phyloP scores from a whole-genome alignment of 805 yeast species.

The Huiozyma naganishii region DNA sequence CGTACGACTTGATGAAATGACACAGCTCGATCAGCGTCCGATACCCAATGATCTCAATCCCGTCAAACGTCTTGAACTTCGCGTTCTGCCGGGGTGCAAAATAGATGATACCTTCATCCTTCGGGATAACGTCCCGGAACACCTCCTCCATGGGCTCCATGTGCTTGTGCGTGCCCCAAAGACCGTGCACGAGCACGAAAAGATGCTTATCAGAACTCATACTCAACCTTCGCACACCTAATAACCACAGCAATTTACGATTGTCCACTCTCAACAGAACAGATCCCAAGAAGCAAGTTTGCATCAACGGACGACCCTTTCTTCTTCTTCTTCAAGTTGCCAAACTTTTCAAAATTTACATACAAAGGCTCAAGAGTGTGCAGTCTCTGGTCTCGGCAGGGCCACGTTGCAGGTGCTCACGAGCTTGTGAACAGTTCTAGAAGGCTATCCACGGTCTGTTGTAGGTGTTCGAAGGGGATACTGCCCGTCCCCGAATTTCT shows the following conservation, averaged over 20 bases:
- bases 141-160: slow-evolving; percentile 37
- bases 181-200: slow-evolving; percentile 67
- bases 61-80: slow-evolving; percentile 75
- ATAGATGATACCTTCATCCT: slow-evolving; percentile 33
- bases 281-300: too few relatives aligned
- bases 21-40: slow-evolving; percentile 59
- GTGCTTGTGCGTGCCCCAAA: slow-evolving; percentile 61
- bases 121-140: slow-evolving; percentile 30
- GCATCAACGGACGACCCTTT: too few relatives aligned
- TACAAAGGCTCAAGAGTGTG: too few relatives aligned
- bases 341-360: too few relatives aligned
- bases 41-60: slow-evolving; percentile 62
- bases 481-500: slow-evolving; percentile 12
- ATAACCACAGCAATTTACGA: neutral
- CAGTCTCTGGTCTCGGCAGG: neutral
- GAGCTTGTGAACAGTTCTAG: slow-evolving; percentile 25
- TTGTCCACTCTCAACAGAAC: neutral
- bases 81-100: slow-evolving; percentile 51
- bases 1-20: slow-evolving; percentile 29
- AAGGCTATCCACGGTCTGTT: slow-evolving; percentile 28
- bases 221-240: neutral
- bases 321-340: too few relatives aligned
- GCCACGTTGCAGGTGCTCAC: slow-evolving; percentile 2
- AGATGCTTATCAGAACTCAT: slow-evolving; percentile 35
- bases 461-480: slow-evolving; percentile 24